phyloP scores from a whole-genome alignment of 2,329 filamentous ascomycete genomes.

The Fusarium anguioides region DNA sequence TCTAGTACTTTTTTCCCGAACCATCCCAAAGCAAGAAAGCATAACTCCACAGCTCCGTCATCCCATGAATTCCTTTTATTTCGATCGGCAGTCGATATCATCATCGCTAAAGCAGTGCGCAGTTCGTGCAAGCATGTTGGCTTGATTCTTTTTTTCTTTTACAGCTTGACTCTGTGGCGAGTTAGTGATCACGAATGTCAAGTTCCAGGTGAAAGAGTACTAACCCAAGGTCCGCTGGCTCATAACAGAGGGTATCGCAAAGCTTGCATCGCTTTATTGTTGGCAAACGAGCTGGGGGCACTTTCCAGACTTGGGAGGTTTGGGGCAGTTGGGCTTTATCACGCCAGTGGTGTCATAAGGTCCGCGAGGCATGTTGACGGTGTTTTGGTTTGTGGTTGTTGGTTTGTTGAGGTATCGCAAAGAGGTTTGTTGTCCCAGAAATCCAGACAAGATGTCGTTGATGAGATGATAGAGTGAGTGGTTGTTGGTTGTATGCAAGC shows the following conservation, averaged over 20 bases:
- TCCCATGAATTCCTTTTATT: constrained; percentile 37
- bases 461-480: constrained; percentile 25
- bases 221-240: constrained; percentile 31
- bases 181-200: constrained; percentile 18
- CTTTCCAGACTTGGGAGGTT: constrained; percentile 50
- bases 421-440: constrained; percentile 24
- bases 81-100: constrained; percentile 42
- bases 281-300: constrained; percentile 20
- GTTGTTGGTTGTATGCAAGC: constrained; percentile 26
- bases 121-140: constrained; percentile 28
- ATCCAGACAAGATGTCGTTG: constrained; percentile 7
- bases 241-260: constrained; percentile 26
- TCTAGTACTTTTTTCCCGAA: constrained; percentile 47
- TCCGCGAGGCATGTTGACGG: constrained; percentile 49
- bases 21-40: constrained; percentile 40
- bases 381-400: constrained; percentile 17
- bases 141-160: constrained; percentile 7
- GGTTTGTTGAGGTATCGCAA: constrained; percentile 8
- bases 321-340: constrained; percentile 51
- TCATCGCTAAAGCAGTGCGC: constrained; percentile 39
- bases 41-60: constrained; percentile 40
- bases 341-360: constrained; percentile 55
- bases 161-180: constrained; percentile 31
- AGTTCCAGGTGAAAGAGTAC: constrained; percentile 6
- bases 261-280: constrained; percentile 25